Base-by-base conservation (phyloP, 441 rosid genomes). In the California macrophylla region DNA sequence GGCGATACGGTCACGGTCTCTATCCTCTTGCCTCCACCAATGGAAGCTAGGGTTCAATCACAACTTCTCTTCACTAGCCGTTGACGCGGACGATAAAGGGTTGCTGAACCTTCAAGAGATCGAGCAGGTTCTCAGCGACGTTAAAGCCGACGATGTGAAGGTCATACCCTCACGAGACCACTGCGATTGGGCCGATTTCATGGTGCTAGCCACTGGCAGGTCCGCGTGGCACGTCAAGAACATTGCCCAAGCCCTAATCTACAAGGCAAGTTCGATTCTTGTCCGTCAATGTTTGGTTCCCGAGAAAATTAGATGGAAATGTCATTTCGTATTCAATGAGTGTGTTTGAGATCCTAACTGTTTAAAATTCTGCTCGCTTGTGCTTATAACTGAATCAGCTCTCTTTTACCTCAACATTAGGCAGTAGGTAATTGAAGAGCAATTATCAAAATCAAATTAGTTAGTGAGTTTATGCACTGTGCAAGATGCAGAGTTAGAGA, bases 141-240 rank as follows among this genome's bases (percentile, higher is more conserved):
- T 91, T 23, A 87, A 73, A 80, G 95, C 97, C 0, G 97, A 89
- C 50, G 84, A 91, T 80, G 91, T 91, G 23, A 82, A 73, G 72
- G 93, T 91, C 69, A 82, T 93, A 60, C 92, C 87, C 6, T 79
- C 76, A 1, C 68, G 76, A 0, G 75, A 87, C 6, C 86, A 76
- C 15, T 78, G 80, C 65, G 82, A 81, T 47, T 93, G 95, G 93
- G 86, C 91, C 29, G 96, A 91, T 81, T 80, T 76, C 76, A 86
- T 88, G 75, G 93, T 93, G 66, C 52, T 93, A 38, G 93, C 97
- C 76, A 89, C 97, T 60, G 96, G 97, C 26, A 78, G 96, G 84
- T 91, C 97, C 13, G 76, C 88, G 0, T 89, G 95, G 97, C 97
- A 93, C 75, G 87, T 93, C 61, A 88, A 74, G 81, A 93, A 91